Base-by-base conservation (phyloP, 148 eudicot genomes). In the Heliamphora exappendiculata region DNA sequence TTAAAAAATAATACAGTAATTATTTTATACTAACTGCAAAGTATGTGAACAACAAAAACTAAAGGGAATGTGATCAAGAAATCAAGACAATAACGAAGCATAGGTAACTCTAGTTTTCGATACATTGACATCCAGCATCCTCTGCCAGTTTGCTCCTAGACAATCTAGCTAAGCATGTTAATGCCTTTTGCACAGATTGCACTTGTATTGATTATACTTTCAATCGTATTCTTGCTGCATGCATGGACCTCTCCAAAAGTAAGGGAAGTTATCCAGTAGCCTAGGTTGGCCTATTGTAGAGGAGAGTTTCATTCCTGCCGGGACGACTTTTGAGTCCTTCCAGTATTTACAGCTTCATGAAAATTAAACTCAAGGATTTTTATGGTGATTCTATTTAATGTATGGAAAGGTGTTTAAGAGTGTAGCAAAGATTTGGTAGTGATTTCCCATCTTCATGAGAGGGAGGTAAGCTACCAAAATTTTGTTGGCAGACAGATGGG, bases 341-440 rank as follows among this genome's bases (percentile, higher is more conserved):
- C 20, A 84, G 88, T 50, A 79, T 86, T 45, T 81, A 24, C 72
- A 86, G 79, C 81, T 86, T 86, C 85, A 81, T 86, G 71, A 80
- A 77, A 26, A 72, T 67, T 24, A 81, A 86, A 67, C 88, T 83
- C 42, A 81, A 86, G 50, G 81, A 31, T 75, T 31, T 42, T 59
- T n/a, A 0, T 1, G 6, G 4, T 37, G 2, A 26, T 58, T 42
- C n/a, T 75, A 31, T 66, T 1, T 34, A 67, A 84, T 85, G 78
- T 85, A 85, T 55, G 88, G 88, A 6, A 85, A 85, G 66, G 88
- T 85, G 73, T 85, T 85, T 53, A 85, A 85, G 84, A 85, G 82
- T 62, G 78, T n/a, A n/a, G n/a, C n/a, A n/a, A n/a, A 59, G 26
- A 75, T 85, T 0, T 51, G 83, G 51, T 86, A 86, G 50, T 76